Conservation (phyloP, 2,329 filamentous ascomycete species). For the Elsinoe arachidis region DNA sequence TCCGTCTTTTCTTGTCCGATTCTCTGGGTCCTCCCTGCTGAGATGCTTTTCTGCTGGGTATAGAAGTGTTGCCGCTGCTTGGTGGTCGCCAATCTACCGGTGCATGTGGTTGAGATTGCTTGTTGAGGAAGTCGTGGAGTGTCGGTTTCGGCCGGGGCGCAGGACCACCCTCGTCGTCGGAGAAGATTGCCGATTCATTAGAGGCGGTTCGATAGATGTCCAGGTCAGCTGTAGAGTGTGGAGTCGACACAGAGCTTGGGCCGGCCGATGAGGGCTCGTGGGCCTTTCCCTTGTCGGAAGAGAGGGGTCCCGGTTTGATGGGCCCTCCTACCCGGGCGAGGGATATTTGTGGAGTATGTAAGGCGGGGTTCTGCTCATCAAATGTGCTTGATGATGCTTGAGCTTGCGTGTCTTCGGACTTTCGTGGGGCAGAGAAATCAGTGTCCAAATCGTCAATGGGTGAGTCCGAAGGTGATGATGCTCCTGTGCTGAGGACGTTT, state of each 20-base stretch:
- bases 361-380: neutral
- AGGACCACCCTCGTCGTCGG: neutral
- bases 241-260: constrained; percentile 3
- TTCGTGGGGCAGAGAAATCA: neutral
- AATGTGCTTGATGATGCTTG: no score
- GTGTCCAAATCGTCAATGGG: neutral
- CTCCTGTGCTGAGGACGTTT: neutral
- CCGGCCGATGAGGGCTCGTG: neutral
- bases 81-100: neutral
- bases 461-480: neutral
- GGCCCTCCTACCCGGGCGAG: neutral
- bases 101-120: neutral
- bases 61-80: neutral
- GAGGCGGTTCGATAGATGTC: constrained; percentile 6
- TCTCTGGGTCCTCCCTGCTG: constrained; percentile 1
- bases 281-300: neutral
- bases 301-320: neutral
- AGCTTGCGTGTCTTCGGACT: no score
- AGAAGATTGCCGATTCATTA: constrained; percentile 11
- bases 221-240: neutral
- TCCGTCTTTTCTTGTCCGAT: constrained; percentile 10
- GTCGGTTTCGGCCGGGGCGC: neutral
- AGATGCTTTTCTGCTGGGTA: neutral
- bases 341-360: neutral
- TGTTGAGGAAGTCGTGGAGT: neutral